A percentile compares a stretch with the other conserved stretches of the same genome.
These are phyloP conservation scores for Rhizophlyctis rosea DNA, from an alignment of 192 early-diverging fungal genomes.

Conservation along the genomic window DNA sequence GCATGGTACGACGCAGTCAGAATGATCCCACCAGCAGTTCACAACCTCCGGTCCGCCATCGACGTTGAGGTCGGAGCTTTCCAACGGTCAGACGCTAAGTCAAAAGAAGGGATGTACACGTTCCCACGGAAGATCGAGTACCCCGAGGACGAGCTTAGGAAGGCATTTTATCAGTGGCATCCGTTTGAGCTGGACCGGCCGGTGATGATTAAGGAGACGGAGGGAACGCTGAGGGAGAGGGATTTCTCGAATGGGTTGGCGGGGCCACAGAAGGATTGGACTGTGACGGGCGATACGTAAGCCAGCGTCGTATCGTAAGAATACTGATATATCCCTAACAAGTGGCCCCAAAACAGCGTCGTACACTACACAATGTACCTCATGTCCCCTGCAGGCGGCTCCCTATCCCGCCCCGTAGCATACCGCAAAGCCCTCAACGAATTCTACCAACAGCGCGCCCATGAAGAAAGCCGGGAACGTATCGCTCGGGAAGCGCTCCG, in stretches of 20 bases:
- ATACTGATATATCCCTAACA: background rate
- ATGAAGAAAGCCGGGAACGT: slow-evolving; percentile 69
- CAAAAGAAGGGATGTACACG: slow-evolving; percentile 14
- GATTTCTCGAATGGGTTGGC: slow-evolving; percentile 8
- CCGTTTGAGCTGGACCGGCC: slow-evolving; percentile 84
- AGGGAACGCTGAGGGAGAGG: slow-evolving; percentile 32
- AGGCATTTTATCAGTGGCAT: slow-evolving; percentile 87
- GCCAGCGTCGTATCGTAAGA: slow-evolving; percentile 25
- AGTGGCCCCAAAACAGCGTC: slow-evolving; percentile 53
- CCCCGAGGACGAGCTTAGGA: slow-evolving; percentile 83
- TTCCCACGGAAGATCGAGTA: slow-evolving; percentile 63
- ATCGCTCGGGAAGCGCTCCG: slow-evolving; percentile 34
- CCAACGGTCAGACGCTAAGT: too few relatives aligned
- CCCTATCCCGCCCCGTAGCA: slow-evolving; percentile 67
- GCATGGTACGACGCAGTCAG: slow-evolving; percentile 20
- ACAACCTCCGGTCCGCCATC: slow-evolving; percentile 11
- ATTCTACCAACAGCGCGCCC: slow-evolving; percentile 78
- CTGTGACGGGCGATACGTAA: slow-evolving; percentile 85
- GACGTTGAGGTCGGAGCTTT: too few relatives aligned
- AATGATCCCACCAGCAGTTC: slow-evolving; percentile 10
- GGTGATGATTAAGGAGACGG: slow-evolving; percentile 64
- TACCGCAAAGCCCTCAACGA: slow-evolving; percentile 74
- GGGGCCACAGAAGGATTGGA: slow-evolving; percentile 19
- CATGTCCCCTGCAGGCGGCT: slow-evolving; percentile 51
- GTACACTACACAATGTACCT: slow-evolving; percentile 81